phyloP scores from a whole-genome alignment of 345 rosid genomes.

The Heritiera littoralis region DNA sequence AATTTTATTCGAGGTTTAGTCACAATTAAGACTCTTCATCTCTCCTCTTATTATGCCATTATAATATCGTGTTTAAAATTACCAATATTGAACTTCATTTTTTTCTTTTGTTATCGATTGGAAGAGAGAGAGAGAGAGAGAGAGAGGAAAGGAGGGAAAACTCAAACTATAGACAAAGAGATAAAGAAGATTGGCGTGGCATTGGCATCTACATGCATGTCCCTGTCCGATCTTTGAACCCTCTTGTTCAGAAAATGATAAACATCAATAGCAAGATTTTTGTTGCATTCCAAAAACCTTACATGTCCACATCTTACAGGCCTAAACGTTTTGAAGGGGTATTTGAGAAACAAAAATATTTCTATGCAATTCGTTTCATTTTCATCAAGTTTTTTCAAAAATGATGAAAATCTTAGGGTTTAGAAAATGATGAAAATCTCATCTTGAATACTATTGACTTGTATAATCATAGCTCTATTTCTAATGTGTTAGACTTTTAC shows the following conservation, averaged over 20 bases:
- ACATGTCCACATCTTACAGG: background rate
- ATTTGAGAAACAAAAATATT: background rate
- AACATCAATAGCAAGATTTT: too few relatives aligned
- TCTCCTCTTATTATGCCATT: too few relatives aligned
- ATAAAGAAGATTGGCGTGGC: slow-evolving; percentile 52
- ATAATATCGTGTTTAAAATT: too few relatives aligned
- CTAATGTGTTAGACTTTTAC: too few relatives aligned
- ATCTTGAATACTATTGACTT: too few relatives aligned
- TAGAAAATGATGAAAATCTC: background rate
- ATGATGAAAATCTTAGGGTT: background rate
- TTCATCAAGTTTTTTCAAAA: too few relatives aligned
- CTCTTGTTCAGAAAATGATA: background rate
- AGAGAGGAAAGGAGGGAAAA: slow-evolving; percentile 12
- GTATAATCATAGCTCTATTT: too few relatives aligned
- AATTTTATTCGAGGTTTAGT: too few relatives aligned
- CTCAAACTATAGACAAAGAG: slow-evolving; percentile 12
- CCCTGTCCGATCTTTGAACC: slow-evolving; percentile 24
- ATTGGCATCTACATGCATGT: slow-evolving; percentile 33
- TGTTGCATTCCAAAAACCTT: background rate
- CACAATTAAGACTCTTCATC: too few relatives aligned
- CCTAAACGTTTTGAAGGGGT: background rate
- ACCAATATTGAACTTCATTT: too few relatives aligned
- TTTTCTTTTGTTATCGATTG: too few relatives aligned
- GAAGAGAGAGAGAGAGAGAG: too few relatives aligned
- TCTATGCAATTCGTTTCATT: background rate